Evolutionary conservation across 1,284 basidiomycete genomes (phyloP).

Genomic region (Vanrija pseudolonga): DNA sequence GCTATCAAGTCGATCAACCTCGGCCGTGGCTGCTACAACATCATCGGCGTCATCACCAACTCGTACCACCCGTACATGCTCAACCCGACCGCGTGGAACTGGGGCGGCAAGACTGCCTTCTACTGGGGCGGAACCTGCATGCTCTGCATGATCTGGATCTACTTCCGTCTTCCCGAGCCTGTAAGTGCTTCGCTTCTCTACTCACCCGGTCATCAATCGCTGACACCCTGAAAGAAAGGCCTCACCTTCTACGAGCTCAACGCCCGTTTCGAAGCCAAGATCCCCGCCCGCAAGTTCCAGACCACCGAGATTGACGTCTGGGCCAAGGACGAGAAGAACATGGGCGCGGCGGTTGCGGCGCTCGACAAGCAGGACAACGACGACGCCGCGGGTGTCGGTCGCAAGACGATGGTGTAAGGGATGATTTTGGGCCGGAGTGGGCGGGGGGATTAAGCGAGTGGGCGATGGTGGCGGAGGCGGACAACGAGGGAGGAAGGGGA

Average conservation of each 20-base stretch:
- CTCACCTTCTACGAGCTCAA: constrained; percentile 13
- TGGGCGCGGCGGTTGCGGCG: no score
- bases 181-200: no score
- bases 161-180: constrained; percentile 45
- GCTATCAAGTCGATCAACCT: constrained; percentile 52
- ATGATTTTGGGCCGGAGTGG: no score
- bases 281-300: background rate
- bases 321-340: no score
- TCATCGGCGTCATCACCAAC: constrained; percentile 14
- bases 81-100: constrained; percentile 36
- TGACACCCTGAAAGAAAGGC: no score
- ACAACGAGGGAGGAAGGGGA: no score
- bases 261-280: background rate
- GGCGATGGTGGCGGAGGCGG: no score
- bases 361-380: no score
- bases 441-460: no score
- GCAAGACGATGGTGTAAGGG: no score
- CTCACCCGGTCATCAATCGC: no score
- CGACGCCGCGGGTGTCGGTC: no score
- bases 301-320: background rate
- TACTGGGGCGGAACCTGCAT: constrained; percentile 22
- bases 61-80: constrained; percentile 30
- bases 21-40: constrained; percentile 48
- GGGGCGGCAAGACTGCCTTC: constrained; percentile 26
- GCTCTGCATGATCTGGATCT: constrained; percentile 24